Conservation (phyloP, 2,329 filamentous ascomycete genomes). For the Stemphylium lycopersici region DNA sequence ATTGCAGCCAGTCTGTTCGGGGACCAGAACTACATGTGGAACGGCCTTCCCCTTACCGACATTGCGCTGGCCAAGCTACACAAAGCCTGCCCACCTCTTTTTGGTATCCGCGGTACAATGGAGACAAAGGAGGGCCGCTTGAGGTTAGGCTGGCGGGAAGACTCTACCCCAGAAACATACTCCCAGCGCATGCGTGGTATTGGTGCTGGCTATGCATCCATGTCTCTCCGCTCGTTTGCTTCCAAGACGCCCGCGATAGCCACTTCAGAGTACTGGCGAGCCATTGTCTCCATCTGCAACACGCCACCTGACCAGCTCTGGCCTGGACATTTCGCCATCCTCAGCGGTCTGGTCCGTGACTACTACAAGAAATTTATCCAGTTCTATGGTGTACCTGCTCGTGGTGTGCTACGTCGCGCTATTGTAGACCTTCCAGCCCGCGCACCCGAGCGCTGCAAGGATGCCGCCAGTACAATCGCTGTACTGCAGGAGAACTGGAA, state of each 20-base stretch:
- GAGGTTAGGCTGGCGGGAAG: slow-evolving; percentile 41
- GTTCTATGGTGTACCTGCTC: slow-evolving; percentile 79
- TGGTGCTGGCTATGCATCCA: slow-evolving; percentile 80
- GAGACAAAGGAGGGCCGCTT: slow-evolving; percentile 59
- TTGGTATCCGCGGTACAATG: slow-evolving; percentile 79
- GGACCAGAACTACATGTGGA: slow-evolving; percentile 68
- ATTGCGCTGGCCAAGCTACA: slow-evolving; percentile 88
- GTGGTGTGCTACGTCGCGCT: slow-evolving; percentile 72
- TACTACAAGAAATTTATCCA: slow-evolving; percentile 76
- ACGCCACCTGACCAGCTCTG: slow-evolving; percentile 63
- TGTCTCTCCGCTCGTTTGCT: slow-evolving; percentile 74
- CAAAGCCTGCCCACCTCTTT: slow-evolving; percentile 80
- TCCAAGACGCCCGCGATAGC: slow-evolving; percentile 73
- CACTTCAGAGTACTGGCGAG: slow-evolving; percentile 81
- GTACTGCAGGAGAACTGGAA: slow-evolving; percentile 43
- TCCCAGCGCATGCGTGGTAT: slow-evolving; percentile 83
- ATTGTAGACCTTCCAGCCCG: slow-evolving; percentile 72
- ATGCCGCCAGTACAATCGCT: slow-evolving; percentile 38
- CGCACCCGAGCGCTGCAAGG: slow-evolving; percentile 31
- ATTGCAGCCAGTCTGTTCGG: slow-evolving; percentile 78
- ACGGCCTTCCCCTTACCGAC: slow-evolving; percentile 73
- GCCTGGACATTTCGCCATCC: slow-evolving; percentile 55
- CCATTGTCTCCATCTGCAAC: slow-evolving; percentile 77
- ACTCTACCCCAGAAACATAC: slow-evolving; percentile 67
- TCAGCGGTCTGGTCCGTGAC: slow-evolving; percentile 63